Conservation (phyloP, 257 asterid genomes). For the Nicotiana knightiana region DNA sequence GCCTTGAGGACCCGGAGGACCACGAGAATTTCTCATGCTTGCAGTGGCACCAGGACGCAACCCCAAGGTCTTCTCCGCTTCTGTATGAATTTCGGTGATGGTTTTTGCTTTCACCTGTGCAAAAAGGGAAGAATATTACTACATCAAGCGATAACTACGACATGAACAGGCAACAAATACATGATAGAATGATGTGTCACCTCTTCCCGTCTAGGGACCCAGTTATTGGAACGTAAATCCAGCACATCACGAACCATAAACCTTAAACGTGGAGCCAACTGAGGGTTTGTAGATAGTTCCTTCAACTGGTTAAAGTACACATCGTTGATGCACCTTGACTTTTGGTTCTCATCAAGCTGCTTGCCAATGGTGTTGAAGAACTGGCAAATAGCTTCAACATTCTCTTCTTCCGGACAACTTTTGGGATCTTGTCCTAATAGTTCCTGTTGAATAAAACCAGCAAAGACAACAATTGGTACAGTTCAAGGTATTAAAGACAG, state of each 20-base stretch:
- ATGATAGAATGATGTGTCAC: constrained; percentile 23
- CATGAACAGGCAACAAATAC: background rate
- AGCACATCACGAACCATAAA: constrained; percentile 85
- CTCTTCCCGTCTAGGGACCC: constrained; percentile 98
- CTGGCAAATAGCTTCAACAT: constrained; percentile 96
- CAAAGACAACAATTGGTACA: background rate
- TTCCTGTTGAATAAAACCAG: constrained; percentile 35
- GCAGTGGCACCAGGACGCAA: constrained; percentile 96
- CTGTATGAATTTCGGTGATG: constrained; percentile 81
- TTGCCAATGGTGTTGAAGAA: constrained; percentile 90
- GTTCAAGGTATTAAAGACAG: background rate
- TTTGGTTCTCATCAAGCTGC: constrained; percentile 80
- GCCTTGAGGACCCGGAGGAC: constrained; percentile 53
- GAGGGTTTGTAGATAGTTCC: constrained; percentile 69
- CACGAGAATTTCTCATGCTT: constrained; percentile 62
- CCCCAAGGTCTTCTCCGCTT: constrained; percentile 92
- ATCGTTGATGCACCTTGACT: constrained; percentile 66
- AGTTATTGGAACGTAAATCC: constrained; percentile 65
- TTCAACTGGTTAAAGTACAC: constrained; percentile 61
- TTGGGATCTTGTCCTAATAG: constrained; percentile 62
- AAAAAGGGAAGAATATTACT: constrained; percentile 6
- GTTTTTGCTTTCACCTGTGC: constrained; percentile 85
- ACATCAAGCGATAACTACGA: background rate
- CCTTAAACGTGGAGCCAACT: constrained; percentile 70
- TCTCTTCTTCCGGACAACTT: constrained; percentile 87